phyloP scores from a whole-genome alignment of 352 stramenopile genomes.

The Phytopythium cucurbitacearum region DNA sequence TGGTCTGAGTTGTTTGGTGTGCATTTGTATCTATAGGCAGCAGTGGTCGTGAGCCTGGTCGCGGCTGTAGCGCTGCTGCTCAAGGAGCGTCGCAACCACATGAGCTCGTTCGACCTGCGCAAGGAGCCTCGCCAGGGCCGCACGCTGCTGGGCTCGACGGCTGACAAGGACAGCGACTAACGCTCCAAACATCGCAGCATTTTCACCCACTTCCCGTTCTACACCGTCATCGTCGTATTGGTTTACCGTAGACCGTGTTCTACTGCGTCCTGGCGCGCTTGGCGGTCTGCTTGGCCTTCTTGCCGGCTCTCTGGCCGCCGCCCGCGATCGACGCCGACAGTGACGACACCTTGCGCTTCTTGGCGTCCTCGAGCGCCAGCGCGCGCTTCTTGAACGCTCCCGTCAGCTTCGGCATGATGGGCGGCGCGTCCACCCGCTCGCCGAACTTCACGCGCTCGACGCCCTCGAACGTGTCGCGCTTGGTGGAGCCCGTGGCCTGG shows the following conservation, averaged over 20 bases:
- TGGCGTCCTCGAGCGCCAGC: slow-evolving; percentile 32
- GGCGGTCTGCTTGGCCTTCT: slow-evolving; percentile 1
- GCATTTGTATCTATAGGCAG: slow-evolving; percentile 24
- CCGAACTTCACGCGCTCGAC: slow-evolving; percentile 62
- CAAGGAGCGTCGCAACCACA: slow-evolving; percentile 66
- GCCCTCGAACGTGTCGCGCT: slow-evolving; percentile 73
- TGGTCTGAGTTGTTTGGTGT: neutral
- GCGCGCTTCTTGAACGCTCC: slow-evolving; percentile 82
- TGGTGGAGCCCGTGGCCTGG: slow-evolving; percentile 55
- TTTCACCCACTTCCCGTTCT: neutral
- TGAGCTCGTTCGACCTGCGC: slow-evolving; percentile 74
- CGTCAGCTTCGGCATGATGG: slow-evolving; percentile 76
- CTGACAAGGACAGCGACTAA: slow-evolving; percentile 4
- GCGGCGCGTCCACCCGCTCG: slow-evolving; percentile 76
- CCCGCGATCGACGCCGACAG: slow-evolving; percentile 1
- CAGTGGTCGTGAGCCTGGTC: slow-evolving; percentile 43
- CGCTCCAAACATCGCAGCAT: neutral
- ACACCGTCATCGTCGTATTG: neutral
- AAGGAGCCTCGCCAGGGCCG: slow-evolving; percentile 58
- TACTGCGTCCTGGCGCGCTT: no score
- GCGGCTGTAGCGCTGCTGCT: slow-evolving; percentile 43
- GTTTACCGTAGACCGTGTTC: neutral
- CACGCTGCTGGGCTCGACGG: slow-evolving; percentile 23
- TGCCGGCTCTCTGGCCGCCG: slow-evolving; percentile 10
- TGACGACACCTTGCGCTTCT: slow-evolving; percentile 32